These are phyloP conservation scores for Cadophora luteo-olivacea DNA, from an alignment of 2,329 filamentous ascomycete genomes.

Conservation along the genomic window DNA sequence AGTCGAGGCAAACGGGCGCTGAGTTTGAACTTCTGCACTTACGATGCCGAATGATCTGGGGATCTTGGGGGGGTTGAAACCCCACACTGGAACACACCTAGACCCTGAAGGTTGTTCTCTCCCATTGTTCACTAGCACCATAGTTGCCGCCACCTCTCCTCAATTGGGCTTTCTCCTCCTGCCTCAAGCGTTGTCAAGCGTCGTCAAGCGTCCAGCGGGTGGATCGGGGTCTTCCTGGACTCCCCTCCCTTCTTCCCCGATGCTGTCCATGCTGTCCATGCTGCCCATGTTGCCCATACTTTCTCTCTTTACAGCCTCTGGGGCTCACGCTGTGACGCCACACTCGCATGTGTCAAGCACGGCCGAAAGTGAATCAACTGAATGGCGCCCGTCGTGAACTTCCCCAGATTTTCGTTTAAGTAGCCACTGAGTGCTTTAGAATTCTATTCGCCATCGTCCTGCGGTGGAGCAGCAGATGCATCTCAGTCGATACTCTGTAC, in stretches of 20 bases:
- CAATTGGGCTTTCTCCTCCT: neutral
- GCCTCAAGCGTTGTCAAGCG: conserved; percentile 2
- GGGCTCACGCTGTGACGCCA: conserved; percentile 9
- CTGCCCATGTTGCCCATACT: neutral
- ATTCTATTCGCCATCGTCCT: conserved; percentile 14
- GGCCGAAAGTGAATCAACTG: conserved; percentile 6
- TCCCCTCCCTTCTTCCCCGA: neutral
- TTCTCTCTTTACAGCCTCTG: neutral
- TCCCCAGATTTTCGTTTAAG: conserved; percentile 30
- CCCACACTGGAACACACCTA: neutral
- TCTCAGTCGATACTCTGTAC: conserved; percentile 5
- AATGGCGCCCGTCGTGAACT: conserved; percentile 9
- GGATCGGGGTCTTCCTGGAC: neutral
- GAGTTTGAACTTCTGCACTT: conserved; percentile 1
- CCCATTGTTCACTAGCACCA: conserved; percentile 4
- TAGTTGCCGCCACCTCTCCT: neutral
- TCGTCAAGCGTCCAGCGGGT: neutral
- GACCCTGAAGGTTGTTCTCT: conserved; percentile 2
- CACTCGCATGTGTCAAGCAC: conserved; percentile 23
- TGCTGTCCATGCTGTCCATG: neutral
- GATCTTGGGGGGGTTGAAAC: conserved; percentile 3
- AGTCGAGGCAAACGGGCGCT: conserved; percentile 1
- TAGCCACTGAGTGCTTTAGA: conserved; percentile 20
- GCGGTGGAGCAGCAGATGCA: conserved; percentile 20
- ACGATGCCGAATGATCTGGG: conserved; percentile 14